phyloP scores from a whole-genome alignment of 2,329 filamentous ascomycete species.

The Epichloe aotearoae region DNA sequence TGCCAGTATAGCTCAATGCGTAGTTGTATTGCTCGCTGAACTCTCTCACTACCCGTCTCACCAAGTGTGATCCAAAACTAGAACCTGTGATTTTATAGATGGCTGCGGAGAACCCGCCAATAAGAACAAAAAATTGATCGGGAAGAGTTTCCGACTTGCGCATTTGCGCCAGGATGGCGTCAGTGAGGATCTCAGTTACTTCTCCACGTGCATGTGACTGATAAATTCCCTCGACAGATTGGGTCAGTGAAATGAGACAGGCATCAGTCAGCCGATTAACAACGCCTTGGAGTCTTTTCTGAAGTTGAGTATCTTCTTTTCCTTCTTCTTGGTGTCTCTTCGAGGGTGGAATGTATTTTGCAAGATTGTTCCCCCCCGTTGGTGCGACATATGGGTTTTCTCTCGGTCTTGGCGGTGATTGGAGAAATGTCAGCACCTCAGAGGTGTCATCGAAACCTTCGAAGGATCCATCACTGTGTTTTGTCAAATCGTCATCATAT shows the following conservation, averaged over 20 bases:
- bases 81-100: slow-evolving; percentile 77
- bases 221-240: slow-evolving; percentile 74
- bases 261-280: slow-evolving; percentile 89
- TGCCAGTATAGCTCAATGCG: slow-evolving; percentile 25
- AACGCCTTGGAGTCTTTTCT: slow-evolving; percentile 72
- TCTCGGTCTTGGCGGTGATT: slow-evolving; percentile 33
- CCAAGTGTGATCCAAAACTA: slow-evolving; percentile 77
- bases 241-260: slow-evolving; percentile 73
- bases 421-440: slow-evolving; percentile 12
- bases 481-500: neutral
- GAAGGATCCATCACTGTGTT: slow-evolving; percentile 20
- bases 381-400: slow-evolving; percentile 91
- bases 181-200: slow-evolving; percentile 68
- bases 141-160: slow-evolving; percentile 65
- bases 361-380: slow-evolving; percentile 26
- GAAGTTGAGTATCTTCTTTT: slow-evolving; percentile 56
- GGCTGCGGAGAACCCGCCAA: slow-evolving; percentile 79
- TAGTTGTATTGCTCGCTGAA: slow-evolving; percentile 54
- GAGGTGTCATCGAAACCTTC: slow-evolving; percentile 23
- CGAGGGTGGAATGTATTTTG: slow-evolving; percentile 85
- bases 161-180: slow-evolving; percentile 66
- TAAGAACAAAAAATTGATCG: slow-evolving; percentile 80
- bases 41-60: slow-evolving; percentile 63
- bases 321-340: slow-evolving; percentile 44
- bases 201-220: slow-evolving; percentile 73